Conservation (phyloP, 768 basidiomycete genomes). For the Sutorius australiensis region DNA sequence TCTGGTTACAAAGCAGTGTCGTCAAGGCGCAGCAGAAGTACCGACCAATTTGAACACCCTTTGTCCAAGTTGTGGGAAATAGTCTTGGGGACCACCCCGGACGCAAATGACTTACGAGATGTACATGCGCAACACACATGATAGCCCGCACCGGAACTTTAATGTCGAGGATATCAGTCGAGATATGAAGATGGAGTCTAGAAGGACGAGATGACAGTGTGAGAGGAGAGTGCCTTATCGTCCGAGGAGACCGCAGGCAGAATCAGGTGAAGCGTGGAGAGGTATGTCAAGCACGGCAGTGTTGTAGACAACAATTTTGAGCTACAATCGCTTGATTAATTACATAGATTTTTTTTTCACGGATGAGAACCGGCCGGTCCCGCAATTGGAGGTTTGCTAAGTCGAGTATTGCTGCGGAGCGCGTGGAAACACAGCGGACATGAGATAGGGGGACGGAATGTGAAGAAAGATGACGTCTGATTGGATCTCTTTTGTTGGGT, state of each 20-base stretch:
- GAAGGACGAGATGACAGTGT: constrained; percentile 1
- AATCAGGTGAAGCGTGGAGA: background rate
- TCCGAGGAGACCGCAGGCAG: constrained; percentile 25
- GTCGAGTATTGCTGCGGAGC: constrained; percentile 14
- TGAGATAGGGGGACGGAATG: background rate
- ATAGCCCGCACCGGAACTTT: constrained; percentile 12
- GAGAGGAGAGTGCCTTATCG: constrained; percentile 1
- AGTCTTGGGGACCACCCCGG: background rate
- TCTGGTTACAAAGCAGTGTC: constrained; percentile 1
- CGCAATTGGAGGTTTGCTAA: constrained; percentile 11
- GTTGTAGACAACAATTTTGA: background rate
- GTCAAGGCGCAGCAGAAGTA: constrained; percentile 1
- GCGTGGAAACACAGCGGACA: constrained; percentile 10
- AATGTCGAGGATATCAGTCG: constrained; percentile 16
- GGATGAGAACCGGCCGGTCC: constrained; percentile 17
- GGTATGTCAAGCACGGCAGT: constrained; percentile 18
- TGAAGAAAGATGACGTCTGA: background rate
- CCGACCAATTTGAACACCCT: background rate
- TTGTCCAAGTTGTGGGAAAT: background rate
- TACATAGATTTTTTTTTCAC: background rate
- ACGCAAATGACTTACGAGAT: constrained; percentile 7
- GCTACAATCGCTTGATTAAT: constrained; percentile 5
- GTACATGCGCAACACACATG: constrained; percentile 11
- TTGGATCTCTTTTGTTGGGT: background rate
- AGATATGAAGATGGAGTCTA: constrained; percentile 5